Evolutionary conservation across 2,329 filamentous ascomycete genomes (phyloP).

Genomic region (Tolypocladium amazonense): DNA sequence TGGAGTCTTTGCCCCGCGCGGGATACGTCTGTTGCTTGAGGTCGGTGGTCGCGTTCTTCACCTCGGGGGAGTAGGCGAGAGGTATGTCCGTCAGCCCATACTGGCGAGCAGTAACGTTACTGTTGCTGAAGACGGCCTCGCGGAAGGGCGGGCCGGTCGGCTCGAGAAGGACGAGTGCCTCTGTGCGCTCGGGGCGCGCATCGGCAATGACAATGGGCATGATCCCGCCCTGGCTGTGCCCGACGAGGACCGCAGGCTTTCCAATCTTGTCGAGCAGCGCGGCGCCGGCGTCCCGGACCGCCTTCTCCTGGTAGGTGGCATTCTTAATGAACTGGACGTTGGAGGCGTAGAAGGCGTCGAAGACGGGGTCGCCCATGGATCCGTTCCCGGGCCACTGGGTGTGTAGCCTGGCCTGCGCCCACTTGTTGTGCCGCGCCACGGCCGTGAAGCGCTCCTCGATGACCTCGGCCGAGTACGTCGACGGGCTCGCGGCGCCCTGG

Average conservation of each 20-base stretch:
- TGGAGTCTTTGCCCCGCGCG: constrained; percentile 9
- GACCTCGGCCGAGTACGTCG: constrained; percentile 21
- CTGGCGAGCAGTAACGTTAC: constrained; percentile 16
- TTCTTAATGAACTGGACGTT: constrained; percentile 25
- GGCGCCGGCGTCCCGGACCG: constrained; percentile 26
- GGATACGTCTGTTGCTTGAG: constrained; percentile 18
- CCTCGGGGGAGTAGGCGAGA: constrained; percentile 33
- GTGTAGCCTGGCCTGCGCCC: constrained; percentile 28
- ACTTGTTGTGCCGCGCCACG: constrained; percentile 18
- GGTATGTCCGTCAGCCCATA: constrained; percentile 40
- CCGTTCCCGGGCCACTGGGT: constrained; percentile 33
- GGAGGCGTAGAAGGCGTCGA: constrained; percentile 30
- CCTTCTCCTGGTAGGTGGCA: constrained; percentile 21
- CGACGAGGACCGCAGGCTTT: constrained; percentile 26
- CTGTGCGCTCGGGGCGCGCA: constrained; percentile 26
- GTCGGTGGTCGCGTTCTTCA: constrained; percentile 22
- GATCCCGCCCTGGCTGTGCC: constrained; percentile 35
- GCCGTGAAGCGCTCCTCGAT: constrained; percentile 28
- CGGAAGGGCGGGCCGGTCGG: constrained; percentile 36
- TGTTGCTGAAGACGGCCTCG: constrained; percentile 26
- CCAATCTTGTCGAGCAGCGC: constrained; percentile 32
- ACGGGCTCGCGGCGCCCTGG: constrained; percentile 11
- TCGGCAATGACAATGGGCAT: constrained; percentile 31
- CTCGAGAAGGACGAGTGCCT: constrained; percentile 32
- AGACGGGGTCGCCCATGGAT: constrained; percentile 25